A percentile compares a stretch with the other conserved stretches of the same genome.
Evolutionary conservation across 495 filamentous ascomycete species (phyloP).

Genomic region (Penicillium verhagenii): DNA sequence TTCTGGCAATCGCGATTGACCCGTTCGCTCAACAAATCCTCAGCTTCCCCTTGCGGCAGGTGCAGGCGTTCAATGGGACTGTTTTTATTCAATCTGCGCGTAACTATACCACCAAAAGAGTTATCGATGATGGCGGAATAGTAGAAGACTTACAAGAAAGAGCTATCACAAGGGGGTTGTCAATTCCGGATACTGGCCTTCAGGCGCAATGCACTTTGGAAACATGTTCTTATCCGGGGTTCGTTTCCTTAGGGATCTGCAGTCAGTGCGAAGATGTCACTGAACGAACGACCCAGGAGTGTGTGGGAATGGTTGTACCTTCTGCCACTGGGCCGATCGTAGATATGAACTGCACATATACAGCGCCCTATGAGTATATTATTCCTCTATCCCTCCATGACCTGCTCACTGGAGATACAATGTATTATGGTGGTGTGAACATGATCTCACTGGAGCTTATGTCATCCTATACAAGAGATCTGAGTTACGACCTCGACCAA

Average conservation of each 20-base stretch:
- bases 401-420: too few species aligned
- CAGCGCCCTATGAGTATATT: too few species aligned
- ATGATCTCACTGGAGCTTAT: too few species aligned
- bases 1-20: conserved; percentile 3
- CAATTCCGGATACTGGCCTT: background rate
- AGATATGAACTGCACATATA: too few species aligned
- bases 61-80: background rate
- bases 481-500: too few species aligned
- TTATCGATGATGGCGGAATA: background rate
- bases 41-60: background rate
- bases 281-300: conserved; percentile 2
- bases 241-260: conserved; percentile 10
- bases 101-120: background rate
- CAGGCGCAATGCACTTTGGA: background rate
- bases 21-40: conserved; percentile 15
- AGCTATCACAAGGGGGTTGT: background rate
- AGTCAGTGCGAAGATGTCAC: conserved; percentile 11
- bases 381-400: too few species aligned
- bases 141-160: background rate
- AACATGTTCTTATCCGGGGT: conserved; percentile 3
- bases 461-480: too few species aligned
- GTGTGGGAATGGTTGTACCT: background rate
- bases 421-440: too few species aligned
- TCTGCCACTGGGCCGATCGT: too few species aligned
- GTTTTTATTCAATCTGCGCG: conserved; percentile 3